Conservation (phyloP, 441 rosid genomes). For the Erodium moschatum region DNA sequence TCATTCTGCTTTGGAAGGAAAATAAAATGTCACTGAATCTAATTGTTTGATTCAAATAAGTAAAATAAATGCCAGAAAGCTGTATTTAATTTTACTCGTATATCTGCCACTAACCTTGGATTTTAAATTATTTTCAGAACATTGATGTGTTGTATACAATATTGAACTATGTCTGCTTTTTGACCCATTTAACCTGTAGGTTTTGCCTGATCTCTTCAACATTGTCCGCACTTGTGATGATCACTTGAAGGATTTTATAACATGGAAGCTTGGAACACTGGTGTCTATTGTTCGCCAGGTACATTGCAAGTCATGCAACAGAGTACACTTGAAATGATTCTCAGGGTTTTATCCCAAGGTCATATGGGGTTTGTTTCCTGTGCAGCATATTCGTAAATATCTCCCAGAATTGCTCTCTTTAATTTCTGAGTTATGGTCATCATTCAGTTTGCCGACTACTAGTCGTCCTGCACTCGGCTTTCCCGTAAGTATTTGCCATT, state of each 20-base stretch:
- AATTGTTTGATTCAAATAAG: background rate
- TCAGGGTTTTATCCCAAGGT: slow-evolving; percentile 18
- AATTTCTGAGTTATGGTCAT: slow-evolving; percentile 94
- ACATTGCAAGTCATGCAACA: slow-evolving; percentile 22
- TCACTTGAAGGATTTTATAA: slow-evolving; percentile 80
- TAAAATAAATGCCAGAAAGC: background rate
- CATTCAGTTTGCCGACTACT: slow-evolving; percentile 70
- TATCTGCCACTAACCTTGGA: background rate
- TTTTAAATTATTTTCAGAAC: too few relatives aligned
- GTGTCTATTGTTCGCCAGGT: slow-evolving; percentile 99
- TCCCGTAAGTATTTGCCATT: slow-evolving; percentile 45
- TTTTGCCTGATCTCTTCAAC: slow-evolving; percentile 94
- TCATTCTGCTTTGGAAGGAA: slow-evolving; percentile 5
- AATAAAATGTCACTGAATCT: background rate
- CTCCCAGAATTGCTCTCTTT: slow-evolving; percentile 72
- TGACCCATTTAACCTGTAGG: slow-evolving; percentile 38
- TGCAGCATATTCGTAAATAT: slow-evolving; percentile 98
- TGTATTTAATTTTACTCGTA: background rate
- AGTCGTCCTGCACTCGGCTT: slow-evolving; percentile 71
- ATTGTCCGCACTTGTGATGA: slow-evolving; percentile 93
- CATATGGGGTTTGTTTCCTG: slow-evolving; percentile 22
- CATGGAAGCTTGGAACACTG: slow-evolving; percentile 96
- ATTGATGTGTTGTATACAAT: too few relatives aligned
- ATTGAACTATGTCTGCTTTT: too few relatives aligned
- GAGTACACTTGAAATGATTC: slow-evolving; percentile 3